Evolutionary conservation across 345 rosid species (phyloP), one percentile per base, ranked within the genome.

Genomic region (Anacardium occidentale): DNA sequence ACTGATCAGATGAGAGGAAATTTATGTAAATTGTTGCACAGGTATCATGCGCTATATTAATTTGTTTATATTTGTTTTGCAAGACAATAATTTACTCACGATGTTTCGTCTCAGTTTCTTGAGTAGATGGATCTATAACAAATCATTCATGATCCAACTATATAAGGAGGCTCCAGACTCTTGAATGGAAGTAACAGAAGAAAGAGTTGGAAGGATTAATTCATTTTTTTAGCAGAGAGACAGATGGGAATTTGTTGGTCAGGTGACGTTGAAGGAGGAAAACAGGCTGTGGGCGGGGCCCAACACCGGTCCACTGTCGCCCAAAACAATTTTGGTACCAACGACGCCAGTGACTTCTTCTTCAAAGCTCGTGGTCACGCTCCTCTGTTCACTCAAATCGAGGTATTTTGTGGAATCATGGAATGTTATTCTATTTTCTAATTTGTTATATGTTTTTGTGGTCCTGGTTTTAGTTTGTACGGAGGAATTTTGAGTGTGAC

Each of bases 271-370:
- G 75, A 44, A 47, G 98, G 93, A 17, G 98, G 92, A 25, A 79
- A 88, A 75, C 90, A 88, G 74, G 98, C 91, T 7, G 64, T 89
- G 2, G 97, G 96, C 60, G 93, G 93, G 73, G 66, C 80, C 78
- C 82, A 78, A 10, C 75, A 34, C 24, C 74, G 75, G 69, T 73
- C 88, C 77, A 60, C 70, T 4, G 59, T 60, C 2, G 13, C 66
- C 51, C 50, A 52, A 34, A 81, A 73, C 76, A 62, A 58, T 62
- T 81, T 74, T 2, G 60, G 59, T 2, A 79, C 63, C 34, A 82
- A 88, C 70, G 97, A 88, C 18, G 97, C 98, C 22, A 81, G 89
- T 52, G 95, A 91, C 66, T 72, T 62, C 83, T 93, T 84, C 87
- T 89, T 83, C 74, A 80, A 81, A 65, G 79, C 86, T n/a, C 85